phyloP scores from a whole-genome alignment of 352 stramenopile genomes.

The Elongisporangium anandrum region DNA sequence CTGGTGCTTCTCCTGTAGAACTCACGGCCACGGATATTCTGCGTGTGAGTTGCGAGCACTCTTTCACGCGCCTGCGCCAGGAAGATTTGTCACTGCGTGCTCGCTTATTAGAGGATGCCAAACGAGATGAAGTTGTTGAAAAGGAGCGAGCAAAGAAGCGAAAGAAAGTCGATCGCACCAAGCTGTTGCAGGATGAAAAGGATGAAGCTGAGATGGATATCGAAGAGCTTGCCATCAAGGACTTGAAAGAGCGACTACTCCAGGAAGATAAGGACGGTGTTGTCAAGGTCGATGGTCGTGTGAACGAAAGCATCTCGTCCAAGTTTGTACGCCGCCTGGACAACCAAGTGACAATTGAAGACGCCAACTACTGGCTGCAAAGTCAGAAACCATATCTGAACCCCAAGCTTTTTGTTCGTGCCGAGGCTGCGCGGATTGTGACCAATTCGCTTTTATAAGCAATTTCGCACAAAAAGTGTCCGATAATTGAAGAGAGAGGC shows the following conservation, averaged over 20 bases:
- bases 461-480: slow-evolving; percentile 3
- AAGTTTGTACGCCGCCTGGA: slow-evolving; percentile 50
- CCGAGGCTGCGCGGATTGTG: slow-evolving; percentile 72
- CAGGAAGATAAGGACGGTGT: slow-evolving; percentile 73
- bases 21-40: slow-evolving; percentile 78
- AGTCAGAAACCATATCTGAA: slow-evolving; percentile 82
- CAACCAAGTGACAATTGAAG: slow-evolving; percentile 78
- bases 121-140: slow-evolving; percentile 66
- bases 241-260: slow-evolving; percentile 76
- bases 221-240: slow-evolving; percentile 75
- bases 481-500: background rate
- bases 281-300: slow-evolving; percentile 65
- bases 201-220: slow-evolving; percentile 86
- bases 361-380: slow-evolving; percentile 78
- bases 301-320: slow-evolving; percentile 75
- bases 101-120: slow-evolving; percentile 71
- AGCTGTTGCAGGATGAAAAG: slow-evolving; percentile 71
- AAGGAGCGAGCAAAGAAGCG: slow-evolving; percentile 83
- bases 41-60: slow-evolving; percentile 80
- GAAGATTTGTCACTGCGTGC: slow-evolving; percentile 58
- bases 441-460: slow-evolving; percentile 68
- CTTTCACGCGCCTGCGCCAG: slow-evolving; percentile 59
- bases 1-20: slow-evolving; percentile 21
- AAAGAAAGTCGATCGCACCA: slow-evolving; percentile 82
- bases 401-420: slow-evolving; percentile 81